A percentile compares a stretch with the other conserved stretches of the same genome.
These are phyloP conservation scores for Luvunga scandens DNA, from an alignment of 345 rosid genomes.

Conservation along the genomic window DNA sequence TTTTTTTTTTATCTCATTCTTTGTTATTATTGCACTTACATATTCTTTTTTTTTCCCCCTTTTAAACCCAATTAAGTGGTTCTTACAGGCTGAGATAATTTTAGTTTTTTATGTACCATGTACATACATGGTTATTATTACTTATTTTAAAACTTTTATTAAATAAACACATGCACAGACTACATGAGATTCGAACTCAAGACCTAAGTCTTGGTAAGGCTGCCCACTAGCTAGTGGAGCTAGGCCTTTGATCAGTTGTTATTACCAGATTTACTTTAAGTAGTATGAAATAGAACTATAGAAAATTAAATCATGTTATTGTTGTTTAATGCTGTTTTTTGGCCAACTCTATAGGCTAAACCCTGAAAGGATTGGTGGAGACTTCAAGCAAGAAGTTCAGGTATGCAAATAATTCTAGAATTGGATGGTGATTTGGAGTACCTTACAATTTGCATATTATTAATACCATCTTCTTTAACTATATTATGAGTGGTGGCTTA, in stretches of 20 bases:
- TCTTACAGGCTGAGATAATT: neutral
- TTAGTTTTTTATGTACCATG: neutral
- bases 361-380: constrained; percentile 94
- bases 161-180: no score
- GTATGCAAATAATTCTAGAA: constrained; percentile 29
- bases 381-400: constrained; percentile 89
- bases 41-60: neutral
- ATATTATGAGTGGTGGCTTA: constrained; percentile 9
- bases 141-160: no score
- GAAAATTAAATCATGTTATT: neutral
- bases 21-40: neutral
- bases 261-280: neutral
- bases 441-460: neutral
- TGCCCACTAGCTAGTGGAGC: no score
- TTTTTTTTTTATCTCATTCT: neutral
- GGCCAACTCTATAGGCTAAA: constrained; percentile 48
- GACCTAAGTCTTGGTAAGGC: no score
- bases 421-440: neutral
- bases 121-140: no score
- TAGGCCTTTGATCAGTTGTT: no score
- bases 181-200: neutral
- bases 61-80: neutral
- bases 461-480: neutral
- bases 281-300: neutral
- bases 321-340: neutral